phyloP scores from a whole-genome alignment of 305 asterid genomes.

The Lippia alba region DNA sequence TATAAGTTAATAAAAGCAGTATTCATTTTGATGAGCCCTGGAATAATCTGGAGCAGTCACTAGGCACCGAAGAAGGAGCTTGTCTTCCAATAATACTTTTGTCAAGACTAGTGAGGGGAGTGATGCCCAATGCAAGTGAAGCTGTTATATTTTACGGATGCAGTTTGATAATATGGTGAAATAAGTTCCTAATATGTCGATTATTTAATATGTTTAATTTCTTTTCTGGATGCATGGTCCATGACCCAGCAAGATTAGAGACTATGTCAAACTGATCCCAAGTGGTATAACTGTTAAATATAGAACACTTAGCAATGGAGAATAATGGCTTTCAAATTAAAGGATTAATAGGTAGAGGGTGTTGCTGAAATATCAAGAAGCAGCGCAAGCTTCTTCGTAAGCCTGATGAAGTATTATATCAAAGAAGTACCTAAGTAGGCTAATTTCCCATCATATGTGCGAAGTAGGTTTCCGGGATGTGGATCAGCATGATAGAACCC shows the following conservation, averaged over 20 bases:
- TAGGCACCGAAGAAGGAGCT: neutral
- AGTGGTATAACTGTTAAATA: constrained; percentile 19
- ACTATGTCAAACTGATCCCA: constrained; percentile 21
- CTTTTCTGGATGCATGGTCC: neutral
- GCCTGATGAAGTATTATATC: constrained; percentile 31
- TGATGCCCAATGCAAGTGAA: constrained; percentile 11
- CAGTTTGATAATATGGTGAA: neutral
- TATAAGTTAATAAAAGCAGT: constrained; percentile 5
- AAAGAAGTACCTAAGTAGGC: constrained; percentile 85
- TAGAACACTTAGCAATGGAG: constrained; percentile 10
- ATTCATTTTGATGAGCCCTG: constrained; percentile 2
- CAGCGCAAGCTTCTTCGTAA: constrained; percentile 33
- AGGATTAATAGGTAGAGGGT: constrained; percentile 16
- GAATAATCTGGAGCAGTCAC: constrained; percentile 12
- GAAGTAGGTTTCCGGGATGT: constrained; percentile 96
- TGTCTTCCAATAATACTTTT: neutral
- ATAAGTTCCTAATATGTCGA: constrained; percentile 8
- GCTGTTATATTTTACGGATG: constrained; percentile 6
- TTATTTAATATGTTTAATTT: neutral
- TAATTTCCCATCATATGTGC: constrained; percentile 90
- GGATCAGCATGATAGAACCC: constrained; percentile 99
- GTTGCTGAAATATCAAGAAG: constrained; percentile 28
- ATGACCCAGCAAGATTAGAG: constrained; percentile 4
- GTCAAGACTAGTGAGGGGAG: neutral
- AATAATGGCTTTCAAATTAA: constrained; percentile 11